phyloP scores from a whole-genome alignment of 169 alveolate species.

The Toxoplasma gondii region DNA sequence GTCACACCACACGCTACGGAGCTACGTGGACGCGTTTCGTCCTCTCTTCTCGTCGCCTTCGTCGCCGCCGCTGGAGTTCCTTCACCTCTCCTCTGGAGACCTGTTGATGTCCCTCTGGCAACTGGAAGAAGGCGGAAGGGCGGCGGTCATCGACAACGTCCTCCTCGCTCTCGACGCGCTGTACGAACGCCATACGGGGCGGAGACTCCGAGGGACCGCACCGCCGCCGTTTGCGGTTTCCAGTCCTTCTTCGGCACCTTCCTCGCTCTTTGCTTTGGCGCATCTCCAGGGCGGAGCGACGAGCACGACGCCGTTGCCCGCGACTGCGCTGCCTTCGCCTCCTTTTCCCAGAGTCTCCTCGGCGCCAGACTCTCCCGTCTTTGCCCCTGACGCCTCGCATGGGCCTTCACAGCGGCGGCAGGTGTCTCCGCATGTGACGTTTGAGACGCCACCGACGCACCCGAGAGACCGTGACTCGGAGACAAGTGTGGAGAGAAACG shows the following conservation, averaged over 20 bases:
- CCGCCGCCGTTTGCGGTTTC: neutral
- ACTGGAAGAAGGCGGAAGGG: neutral
- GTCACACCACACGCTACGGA: neutral
- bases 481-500: neutral
- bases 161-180: neutral
- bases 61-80: slow-evolving; percentile 1
- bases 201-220: neutral
- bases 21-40: neutral
- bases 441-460: neutral
- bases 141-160: neutral
- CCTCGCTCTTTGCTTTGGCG: no score
- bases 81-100: neutral
- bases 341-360: neutral
- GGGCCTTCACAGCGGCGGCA: neutral
- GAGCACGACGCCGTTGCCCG: neutral
- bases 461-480: neutral
- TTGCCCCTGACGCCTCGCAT: neutral
- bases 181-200: neutral
- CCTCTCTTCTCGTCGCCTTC: slow-evolving; percentile 18
- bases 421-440: neutral
- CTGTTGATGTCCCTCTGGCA: neutral
- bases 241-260: no score
- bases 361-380: neutral
- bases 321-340: neutral
- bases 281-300: neutral